Evolutionary conservation across 352 stramenopile species (phyloP), one percentile per base, ranked within the genome.

Genomic region (Phytophthora agathidicida): DNA sequence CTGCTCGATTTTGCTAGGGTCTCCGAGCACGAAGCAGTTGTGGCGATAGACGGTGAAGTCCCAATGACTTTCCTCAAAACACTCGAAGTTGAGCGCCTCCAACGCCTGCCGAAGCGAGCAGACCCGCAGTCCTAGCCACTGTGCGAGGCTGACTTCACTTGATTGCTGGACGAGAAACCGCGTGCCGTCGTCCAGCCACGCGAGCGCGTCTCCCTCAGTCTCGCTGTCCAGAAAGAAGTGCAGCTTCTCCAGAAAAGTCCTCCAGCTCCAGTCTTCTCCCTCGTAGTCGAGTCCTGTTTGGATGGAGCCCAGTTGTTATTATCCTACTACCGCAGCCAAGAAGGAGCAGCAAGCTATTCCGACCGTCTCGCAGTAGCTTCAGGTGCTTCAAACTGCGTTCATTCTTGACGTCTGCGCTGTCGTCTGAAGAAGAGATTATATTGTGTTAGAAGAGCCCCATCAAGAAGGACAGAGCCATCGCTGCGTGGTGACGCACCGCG

Each of bases 41-140:
- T 76, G 67, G n/a, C 13, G 44, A 20, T 69, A 76, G 22, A 70
- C 41, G 6, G 28, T 39, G 39, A 54, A 55, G 0, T 30, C 19
- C 27, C 39, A 64, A 5, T 57, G 16, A 23, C 32, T 32, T n/a
- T 67, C 42, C 28, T 72, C 41, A 23, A 36, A 26, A 33, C 17
- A 70, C 11, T 65, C 32, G 27, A 76, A 76, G 38, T 47, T 47
- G 24, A 73, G 8, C 9, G 43, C 43, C 55, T 64, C 54, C 10
- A 76, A 47, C 19, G 36, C 36, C 26, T 66, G 52, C 31, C 44
- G 43, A 27, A 76, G 39, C 5, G 67, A 67, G 19, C 50, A 72
- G 22, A 46, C 48, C 7, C 43, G 33, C 1, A 74, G 45, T 7
- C 65, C 54, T 22, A 74, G 47, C 11, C 23, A 32, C 27, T 52